These are phyloP conservation scores for Leishmania arabica DNA, from an alignment of 208 protist genomes.

Conservation along the genomic window DNA sequence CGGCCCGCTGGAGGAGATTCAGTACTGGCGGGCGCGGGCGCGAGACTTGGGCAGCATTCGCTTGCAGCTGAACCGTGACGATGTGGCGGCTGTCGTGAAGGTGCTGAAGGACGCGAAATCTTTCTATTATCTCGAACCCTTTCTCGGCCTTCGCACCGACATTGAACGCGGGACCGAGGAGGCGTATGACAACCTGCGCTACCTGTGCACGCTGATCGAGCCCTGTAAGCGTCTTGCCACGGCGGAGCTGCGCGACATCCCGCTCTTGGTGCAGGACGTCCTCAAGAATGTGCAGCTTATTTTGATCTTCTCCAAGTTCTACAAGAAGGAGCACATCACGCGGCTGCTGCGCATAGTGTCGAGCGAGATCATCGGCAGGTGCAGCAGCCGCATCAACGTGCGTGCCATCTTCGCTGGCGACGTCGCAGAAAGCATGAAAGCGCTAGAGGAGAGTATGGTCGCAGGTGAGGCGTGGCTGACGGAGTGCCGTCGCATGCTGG, in stretches of 20 bases:
- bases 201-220: constrained; percentile 92
- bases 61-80: constrained; percentile 91
- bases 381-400: constrained; percentile 93
- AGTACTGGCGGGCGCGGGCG: constrained; percentile 95
- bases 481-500: constrained; percentile 89
- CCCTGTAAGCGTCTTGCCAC: constrained; percentile 92
- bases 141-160: constrained; percentile 91
- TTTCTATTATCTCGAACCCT: constrained; percentile 94
- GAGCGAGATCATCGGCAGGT: constrained; percentile 97
- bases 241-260: constrained; percentile 90
- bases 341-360: constrained; percentile 95
- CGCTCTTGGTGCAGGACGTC: constrained; percentile 89
- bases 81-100: constrained; percentile 92
- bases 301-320: constrained; percentile 92
- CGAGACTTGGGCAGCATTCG: constrained; percentile 95
- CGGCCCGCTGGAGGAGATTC: constrained; percentile 96
- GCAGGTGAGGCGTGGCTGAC: constrained; percentile 94
- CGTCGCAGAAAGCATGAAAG: constrained; percentile 89
- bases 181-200: constrained; percentile 96
- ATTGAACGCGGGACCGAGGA: constrained; percentile 95
- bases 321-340: constrained; percentile 95
- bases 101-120: constrained; percentile 93
- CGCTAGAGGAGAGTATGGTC: constrained; percentile 89
- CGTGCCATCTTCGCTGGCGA: constrained; percentile 95
- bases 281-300: constrained; percentile 94